These are phyloP conservation scores for Gossypium rotundifolium DNA, from an alignment of 345 rosid genomes.

Conservation along the genomic window DNA sequence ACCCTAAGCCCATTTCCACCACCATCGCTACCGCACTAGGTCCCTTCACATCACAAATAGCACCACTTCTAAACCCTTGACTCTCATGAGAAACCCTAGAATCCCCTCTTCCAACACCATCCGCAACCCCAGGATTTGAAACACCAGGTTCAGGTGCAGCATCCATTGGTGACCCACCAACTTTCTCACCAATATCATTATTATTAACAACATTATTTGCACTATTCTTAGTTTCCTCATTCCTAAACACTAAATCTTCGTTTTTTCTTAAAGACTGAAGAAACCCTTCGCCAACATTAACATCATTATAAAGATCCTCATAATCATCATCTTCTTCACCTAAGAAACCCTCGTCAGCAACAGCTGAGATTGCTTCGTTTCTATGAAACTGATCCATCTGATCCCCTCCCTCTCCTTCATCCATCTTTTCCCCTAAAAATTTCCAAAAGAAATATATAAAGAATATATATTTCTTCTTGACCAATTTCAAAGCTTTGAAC, in stretches of 20 bases:
- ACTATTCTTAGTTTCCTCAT: background rate
- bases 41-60: background rate
- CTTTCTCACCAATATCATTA: background rate
- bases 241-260: conserved; percentile 3
- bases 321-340: conserved; percentile 12
- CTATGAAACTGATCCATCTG: conserved; percentile 1
- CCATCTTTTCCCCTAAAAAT: background rate
- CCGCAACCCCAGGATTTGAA: background rate
- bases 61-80: conserved; percentile 1
- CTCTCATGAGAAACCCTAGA: background rate
- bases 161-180: background rate
- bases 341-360: conserved; percentile 4
- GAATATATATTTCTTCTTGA: background rate
- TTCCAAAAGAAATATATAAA: background rate
- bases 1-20: conserved; percentile 8
- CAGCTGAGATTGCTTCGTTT: conserved; percentile 8
- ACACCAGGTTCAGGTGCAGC: background rate
- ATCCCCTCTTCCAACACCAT: background rate
- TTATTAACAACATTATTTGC: background rate
- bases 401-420: conserved; percentile 2
- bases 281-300: conserved; percentile 8
- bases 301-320: conserved; percentile 10
- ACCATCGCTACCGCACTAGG: background rate
- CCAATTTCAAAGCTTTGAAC: background rate
- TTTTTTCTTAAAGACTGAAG: conserved; percentile 3